Evolutionary conservation across 1,284 basidiomycete genomes (phyloP).

Genomic region (Moesziomyces sp.): DNA sequence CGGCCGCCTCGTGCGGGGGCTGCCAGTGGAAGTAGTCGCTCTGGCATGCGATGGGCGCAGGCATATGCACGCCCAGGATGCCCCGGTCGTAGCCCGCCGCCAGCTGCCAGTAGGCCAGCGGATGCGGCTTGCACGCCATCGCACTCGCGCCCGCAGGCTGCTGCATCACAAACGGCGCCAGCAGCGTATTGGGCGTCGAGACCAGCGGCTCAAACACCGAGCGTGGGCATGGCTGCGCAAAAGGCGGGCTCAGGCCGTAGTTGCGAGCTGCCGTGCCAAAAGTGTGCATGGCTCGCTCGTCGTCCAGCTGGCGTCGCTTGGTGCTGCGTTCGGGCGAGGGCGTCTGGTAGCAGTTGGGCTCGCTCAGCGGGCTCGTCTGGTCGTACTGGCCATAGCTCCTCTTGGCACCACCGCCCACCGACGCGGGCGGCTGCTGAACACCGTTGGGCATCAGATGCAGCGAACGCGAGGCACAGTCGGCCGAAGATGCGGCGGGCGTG

Average conservation of each 20-base stretch:
- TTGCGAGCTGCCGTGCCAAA: constrained; percentile 24
- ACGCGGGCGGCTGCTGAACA: no score
- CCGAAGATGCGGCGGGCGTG: constrained; percentile 27
- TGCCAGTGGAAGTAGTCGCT: constrained; percentile 49
- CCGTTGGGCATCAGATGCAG: constrained; percentile 9
- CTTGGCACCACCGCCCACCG: constrained; percentile 22
- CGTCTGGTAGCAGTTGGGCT: constrained; percentile 26
- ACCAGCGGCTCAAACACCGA: constrained; percentile 50
- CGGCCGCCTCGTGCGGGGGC: constrained; percentile 16
- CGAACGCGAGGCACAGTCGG: constrained; percentile 14
- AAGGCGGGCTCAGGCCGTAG: constrained; percentile 44
- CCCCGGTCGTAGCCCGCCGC: constrained; percentile 48
- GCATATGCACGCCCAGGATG: constrained; percentile 51
- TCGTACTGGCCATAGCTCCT: constrained; percentile 28
- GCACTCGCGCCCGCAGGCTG: constrained; percentile 19
- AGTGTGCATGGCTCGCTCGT: constrained; percentile 20
- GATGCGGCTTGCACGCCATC: constrained; percentile 36
- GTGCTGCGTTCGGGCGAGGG: constrained; percentile 36
- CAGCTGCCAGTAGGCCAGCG: constrained; percentile 49
- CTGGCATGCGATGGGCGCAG: constrained; percentile 25
- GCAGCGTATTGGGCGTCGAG: constrained; percentile 50
- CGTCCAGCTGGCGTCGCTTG: constrained; percentile 35
- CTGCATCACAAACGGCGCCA: constrained; percentile 41
- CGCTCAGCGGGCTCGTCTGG: constrained; percentile 34
- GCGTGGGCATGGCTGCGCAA: constrained; percentile 42